A percentile compares a stretch with the other conserved stretches of the same genome.
Conservation (phyloP, 2,329 filamentous ascomycete species). For the Epichloe brachyelytri region DNA sequence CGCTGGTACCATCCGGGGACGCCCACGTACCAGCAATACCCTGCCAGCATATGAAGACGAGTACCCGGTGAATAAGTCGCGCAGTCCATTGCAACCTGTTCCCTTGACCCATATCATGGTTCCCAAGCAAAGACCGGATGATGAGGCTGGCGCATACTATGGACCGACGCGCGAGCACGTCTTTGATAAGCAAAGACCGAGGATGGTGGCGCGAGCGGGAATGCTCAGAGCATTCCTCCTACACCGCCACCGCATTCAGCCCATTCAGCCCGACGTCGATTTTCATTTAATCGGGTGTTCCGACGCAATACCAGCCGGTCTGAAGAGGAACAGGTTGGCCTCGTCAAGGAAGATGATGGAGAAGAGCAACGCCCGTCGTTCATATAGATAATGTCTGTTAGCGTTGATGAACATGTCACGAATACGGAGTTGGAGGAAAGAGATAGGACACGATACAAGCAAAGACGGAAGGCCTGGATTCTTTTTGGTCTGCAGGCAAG, state of each 20-base stretch:
- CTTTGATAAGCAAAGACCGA: conserved; percentile 32
- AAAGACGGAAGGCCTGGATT: not conserved
- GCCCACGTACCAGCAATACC: conserved; percentile 21
- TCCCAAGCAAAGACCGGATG: conserved; percentile 30
- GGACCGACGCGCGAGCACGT: conserved; percentile 28
- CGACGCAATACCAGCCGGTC: conserved; percentile 38
- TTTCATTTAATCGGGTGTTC: conserved; percentile 87
- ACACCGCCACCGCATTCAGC: conserved; percentile 50
- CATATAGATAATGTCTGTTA: not conserved
- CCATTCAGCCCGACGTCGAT: conserved; percentile 58
- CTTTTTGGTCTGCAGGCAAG: not conserved
- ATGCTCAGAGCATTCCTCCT: conserved; percentile 34
- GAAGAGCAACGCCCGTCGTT: not conserved
- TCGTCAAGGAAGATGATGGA: conserved; percentile 51
- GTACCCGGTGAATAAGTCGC: conserved; percentile 27
- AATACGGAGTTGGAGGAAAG: not conserved
- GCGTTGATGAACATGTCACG: not conserved
- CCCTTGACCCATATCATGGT: conserved; percentile 49
- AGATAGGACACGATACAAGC: not conserved
- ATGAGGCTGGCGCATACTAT: conserved; percentile 29
- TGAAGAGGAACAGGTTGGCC: conserved; percentile 70
- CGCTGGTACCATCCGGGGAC: conserved; percentile 36
- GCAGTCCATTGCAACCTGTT: conserved; percentile 47
- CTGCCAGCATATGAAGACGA: conserved; percentile 21
- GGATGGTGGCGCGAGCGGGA: conserved; percentile 33